Percentiles rank a stretch among this genome's conserved stretches.
These are phyloP conservation scores for Xylariales sp. DNA, from an alignment of 2,329 filamentous ascomycete genomes.

Conservation along the genomic window DNA sequence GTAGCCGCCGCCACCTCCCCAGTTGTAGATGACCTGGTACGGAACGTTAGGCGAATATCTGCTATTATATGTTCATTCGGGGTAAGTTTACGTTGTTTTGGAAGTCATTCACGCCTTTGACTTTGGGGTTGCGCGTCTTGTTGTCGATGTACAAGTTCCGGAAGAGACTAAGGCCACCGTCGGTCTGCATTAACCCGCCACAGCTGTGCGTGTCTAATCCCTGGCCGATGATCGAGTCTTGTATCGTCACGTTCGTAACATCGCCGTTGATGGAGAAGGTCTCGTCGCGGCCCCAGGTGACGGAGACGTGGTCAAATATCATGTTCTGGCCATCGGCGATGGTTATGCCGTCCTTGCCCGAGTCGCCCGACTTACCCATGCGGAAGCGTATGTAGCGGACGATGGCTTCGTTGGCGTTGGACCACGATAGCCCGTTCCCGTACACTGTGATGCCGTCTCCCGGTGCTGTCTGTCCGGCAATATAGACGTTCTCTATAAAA, in stretches of 20 bases:
- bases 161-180: constrained; percentile 62
- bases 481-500: constrained; percentile 56
- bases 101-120: constrained; percentile 68
- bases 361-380: constrained; percentile 62
- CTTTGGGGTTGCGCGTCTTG: constrained; percentile 67
- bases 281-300: constrained; percentile 67
- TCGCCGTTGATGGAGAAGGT: constrained; percentile 64
- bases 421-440: constrained; percentile 65
- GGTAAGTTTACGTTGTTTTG: constrained; percentile 53
- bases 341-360: constrained; percentile 64
- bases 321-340: constrained; percentile 65
- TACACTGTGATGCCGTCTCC: constrained; percentile 63
- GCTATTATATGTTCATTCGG: neutral
- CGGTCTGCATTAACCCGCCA: constrained; percentile 63
- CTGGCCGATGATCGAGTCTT: constrained; percentile 65
- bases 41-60: neutral
- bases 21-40: constrained; percentile 64
- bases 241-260: constrained; percentile 61
- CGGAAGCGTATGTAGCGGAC: constrained; percentile 66
- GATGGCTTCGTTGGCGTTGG: constrained; percentile 63
- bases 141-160: constrained; percentile 68
- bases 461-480: constrained; percentile 63
- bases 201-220: constrained; percentile 65
- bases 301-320: constrained; percentile 67
- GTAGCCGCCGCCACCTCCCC: constrained; percentile 65